Evolutionary conservation across 2,329 filamentous ascomycete genomes (phyloP).

Genomic region (Chrysoporthe cubensis): DNA sequence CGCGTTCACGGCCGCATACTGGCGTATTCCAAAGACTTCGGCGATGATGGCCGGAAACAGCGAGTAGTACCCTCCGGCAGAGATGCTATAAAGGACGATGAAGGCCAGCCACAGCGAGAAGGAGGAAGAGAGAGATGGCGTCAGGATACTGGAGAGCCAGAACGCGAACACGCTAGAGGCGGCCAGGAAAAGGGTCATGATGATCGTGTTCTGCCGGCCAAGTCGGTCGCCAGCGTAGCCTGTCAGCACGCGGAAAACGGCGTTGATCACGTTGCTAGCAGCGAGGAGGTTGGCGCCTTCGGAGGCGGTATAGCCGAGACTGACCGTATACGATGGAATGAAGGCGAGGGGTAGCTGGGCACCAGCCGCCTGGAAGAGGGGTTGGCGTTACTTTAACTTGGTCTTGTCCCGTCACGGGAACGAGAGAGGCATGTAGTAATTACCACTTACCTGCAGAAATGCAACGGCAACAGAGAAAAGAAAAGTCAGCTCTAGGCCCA

Average conservation of each 20-base stretch:
- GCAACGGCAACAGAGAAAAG: conserved; percentile 46
- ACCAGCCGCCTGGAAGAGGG: conserved; percentile 44
- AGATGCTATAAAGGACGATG: conserved; percentile 47
- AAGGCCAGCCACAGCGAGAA: conserved; percentile 46
- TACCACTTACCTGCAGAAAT: conserved; percentile 40
- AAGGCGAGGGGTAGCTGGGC: conserved; percentile 52
- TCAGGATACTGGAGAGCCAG: conserved; percentile 41
- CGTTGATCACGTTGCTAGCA: conserved; percentile 50
- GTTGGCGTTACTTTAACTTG: neutral
- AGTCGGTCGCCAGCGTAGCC: conserved; percentile 51
- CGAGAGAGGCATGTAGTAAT: neutral
- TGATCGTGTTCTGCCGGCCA: conserved; percentile 52
- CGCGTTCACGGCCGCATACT: conserved; percentile 51
- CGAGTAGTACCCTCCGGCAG: conserved; percentile 49
- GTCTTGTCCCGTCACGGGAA: too few species aligned
- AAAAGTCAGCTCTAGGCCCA: conserved; percentile 45
- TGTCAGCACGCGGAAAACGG: conserved; percentile 46
- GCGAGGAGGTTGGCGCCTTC: conserved; percentile 46
- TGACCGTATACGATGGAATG: conserved; percentile 50
- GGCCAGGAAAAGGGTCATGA: conserved; percentile 44
- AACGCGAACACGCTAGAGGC: conserved; percentile 43
- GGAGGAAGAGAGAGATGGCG: conserved; percentile 33
- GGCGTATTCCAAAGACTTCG: conserved; percentile 52
- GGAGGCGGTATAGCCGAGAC: conserved; percentile 45
- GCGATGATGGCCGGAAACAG: conserved; percentile 51